Percentiles rank a stretch among this genome's conserved stretches.
Conservation (phyloP, 331 rosid species). For the Pyracantha coccinea region DNA sequence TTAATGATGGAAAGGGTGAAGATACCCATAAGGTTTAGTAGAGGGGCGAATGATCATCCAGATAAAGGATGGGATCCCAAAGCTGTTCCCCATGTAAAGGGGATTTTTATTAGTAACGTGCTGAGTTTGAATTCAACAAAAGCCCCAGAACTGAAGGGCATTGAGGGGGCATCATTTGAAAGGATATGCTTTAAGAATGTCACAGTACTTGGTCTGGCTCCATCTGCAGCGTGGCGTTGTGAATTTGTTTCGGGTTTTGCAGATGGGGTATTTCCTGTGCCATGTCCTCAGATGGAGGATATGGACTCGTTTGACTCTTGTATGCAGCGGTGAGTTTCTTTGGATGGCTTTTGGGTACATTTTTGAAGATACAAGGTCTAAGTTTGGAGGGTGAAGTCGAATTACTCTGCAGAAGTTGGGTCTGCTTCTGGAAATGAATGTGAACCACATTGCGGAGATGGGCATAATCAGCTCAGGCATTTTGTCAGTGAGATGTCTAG, state of each 20-base stretch:
- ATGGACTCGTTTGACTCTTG: conserved; percentile 34
- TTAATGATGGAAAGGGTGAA: conserved; percentile 76
- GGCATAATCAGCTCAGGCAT: not conserved
- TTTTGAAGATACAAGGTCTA: not conserved
- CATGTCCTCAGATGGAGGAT: conserved; percentile 62
- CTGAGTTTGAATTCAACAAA: conserved; percentile 68
- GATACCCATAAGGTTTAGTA: conserved; percentile 74
- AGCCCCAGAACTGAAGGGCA: conserved; percentile 65
- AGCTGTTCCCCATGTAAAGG: conserved; percentile 67
- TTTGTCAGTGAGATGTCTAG: not conserved
- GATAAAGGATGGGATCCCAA: conserved; percentile 89
- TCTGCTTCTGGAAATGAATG: not conserved
- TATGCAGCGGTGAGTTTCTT: conserved; percentile 16
- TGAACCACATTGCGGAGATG: not conserved
- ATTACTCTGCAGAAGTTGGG: not conserved
- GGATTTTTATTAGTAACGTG: conserved; percentile 53
- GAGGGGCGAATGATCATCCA: conserved; percentile 90
- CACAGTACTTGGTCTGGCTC: conserved; percentile 46
- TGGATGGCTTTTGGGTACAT: not conserved
- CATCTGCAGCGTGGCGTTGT: conserved; percentile 66
- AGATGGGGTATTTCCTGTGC: conserved; percentile 51
- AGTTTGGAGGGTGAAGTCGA: not conserved
- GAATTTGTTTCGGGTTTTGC: conserved; percentile 66
- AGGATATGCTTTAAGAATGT: conserved; percentile 71
- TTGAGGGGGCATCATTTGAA: conserved; percentile 56